Evolutionary conservation across 2,329 filamentous ascomycete genomes (phyloP), one percentile per base, ranked within the genome.

Genomic region (Gaeumannomyces tritici): DNA sequence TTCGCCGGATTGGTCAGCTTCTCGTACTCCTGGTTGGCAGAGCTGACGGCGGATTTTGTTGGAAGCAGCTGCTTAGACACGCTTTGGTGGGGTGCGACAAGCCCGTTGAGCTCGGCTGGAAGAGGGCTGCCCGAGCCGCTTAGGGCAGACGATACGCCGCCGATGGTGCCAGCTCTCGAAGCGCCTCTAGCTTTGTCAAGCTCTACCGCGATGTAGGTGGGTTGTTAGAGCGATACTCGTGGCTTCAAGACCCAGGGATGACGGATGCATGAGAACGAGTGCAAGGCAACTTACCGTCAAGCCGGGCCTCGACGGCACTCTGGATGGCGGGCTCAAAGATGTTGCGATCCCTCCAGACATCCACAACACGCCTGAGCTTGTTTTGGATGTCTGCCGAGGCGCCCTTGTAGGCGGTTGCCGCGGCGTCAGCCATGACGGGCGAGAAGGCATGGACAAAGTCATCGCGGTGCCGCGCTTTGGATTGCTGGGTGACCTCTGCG

Each of bases 371-470:
- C 64, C 89, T 84, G 51, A 99, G 80, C 73, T 97, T 97, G 63
- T 85, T 83, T 73, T 98, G 95, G 31, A 96, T 86, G 61, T 99
- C 93, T 51, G 86, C 83, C 9, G 90, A 86, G 1, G 92, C 88
- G 64, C 92, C 91, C 74, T 93, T 96, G 74, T 98, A 99, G 54
- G 95, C 93, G n/a, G 85, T 81, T 18, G 90, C 83, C 12, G 89
- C 89, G n/a, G 92, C 93, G 74, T 99, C 95, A 26, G 91, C 91
- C 66, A 99, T 90, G 68, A 96, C 83, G 5, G 95, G 93, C 57
- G 93, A 89, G 74, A 96, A 98, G 9, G 95, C 93, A 65, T 89
- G 83, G 18, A 97, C 83, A 69, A 99, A 99, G 69, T 99, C 95
- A 61, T 93, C 87, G 75, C 96, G 97, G 66, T 89, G 88, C 47